Percentiles rank a stretch among this genome's conserved stretches.
Conservation (phyloP, 352 stramenopile genomes). For the Pythium phragmitis region DNA sequence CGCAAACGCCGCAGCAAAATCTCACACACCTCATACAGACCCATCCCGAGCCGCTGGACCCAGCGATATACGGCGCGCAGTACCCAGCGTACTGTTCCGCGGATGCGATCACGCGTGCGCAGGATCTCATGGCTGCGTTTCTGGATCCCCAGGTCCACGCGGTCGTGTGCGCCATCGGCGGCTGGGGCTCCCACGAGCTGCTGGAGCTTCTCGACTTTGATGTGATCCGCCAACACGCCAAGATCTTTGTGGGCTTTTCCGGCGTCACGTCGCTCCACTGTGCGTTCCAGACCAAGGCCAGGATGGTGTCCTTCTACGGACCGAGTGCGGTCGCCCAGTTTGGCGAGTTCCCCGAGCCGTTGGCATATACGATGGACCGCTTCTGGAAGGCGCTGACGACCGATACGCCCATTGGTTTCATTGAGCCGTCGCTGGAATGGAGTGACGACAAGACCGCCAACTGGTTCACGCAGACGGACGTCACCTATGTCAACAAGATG, state of each 20-base stretch:
- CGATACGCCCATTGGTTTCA: slow-evolving; percentile 27
- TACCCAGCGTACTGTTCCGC: slow-evolving; percentile 49
- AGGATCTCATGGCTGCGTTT: slow-evolving; percentile 59
- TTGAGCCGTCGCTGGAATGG: slow-evolving; percentile 48
- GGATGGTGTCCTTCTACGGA: slow-evolving; percentile 62
- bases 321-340: slow-evolving; percentile 54
- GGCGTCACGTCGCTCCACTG: slow-evolving; percentile 43
- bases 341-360: slow-evolving; percentile 50
- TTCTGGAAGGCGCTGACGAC: slow-evolving; percentile 37
- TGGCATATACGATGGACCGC: slow-evolving; percentile 43
- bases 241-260: slow-evolving; percentile 58
- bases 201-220: slow-evolving; percentile 63
- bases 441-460: slow-evolving; percentile 65
- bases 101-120: slow-evolving; percentile 37
- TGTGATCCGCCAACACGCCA: slow-evolving; percentile 38
- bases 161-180: slow-evolving; percentile 58
- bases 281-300: slow-evolving; percentile 40
- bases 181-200: slow-evolving; percentile 53
- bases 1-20: slow-evolving; percentile 31
- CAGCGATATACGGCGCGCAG: slow-evolving; percentile 17
- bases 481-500: slow-evolving; percentile 40
- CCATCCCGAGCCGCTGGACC: slow-evolving; percentile 12
- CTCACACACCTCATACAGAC: slow-evolving; percentile 13
- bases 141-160: slow-evolving; percentile 34
- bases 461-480: slow-evolving; percentile 37